phyloP scores from a whole-genome alignment of 2,329 filamentous ascomycete species.

The Dactylellina haptotyla region DNA sequence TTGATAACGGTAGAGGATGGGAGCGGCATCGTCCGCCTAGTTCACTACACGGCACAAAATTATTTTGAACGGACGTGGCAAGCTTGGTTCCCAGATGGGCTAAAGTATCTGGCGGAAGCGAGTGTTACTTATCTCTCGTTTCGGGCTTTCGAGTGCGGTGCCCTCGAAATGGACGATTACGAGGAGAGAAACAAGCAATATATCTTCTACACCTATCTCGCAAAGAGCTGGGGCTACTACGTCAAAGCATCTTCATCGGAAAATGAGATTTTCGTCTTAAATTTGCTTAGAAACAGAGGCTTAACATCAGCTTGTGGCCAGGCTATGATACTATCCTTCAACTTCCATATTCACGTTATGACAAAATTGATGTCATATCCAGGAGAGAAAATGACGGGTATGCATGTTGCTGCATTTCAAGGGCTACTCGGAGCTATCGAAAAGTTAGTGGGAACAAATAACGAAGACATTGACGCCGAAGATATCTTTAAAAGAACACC shows the following conservation, averaged over 20 bases:
- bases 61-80: conserved; percentile 54
- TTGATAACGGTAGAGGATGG: conserved; percentile 59
- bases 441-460: conserved; percentile 26
- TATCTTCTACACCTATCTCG: conserved; percentile 9
- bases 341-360: too few species aligned
- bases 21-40: conserved; percentile 57
- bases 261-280: not conserved
- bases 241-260: not conserved
- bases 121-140: conserved; percentile 31
- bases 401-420: too few species aligned
- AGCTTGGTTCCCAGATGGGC: not conserved
- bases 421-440: not conserved
- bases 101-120: not conserved
- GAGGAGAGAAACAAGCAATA: not conserved
- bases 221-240: conserved; percentile 24
- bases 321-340: not conserved
- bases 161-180: not conserved
- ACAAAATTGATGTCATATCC: too few species aligned
- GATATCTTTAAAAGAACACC: conserved; percentile 11
- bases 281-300: not conserved
- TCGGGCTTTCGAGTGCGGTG: not conserved
- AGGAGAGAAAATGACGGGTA: too few species aligned
- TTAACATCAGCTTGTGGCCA: not conserved
- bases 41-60: conserved; percentile 59
- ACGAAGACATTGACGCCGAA: conserved; percentile 24